Base-by-base conservation (phyloP, 495 filamentous ascomycete species). In the Xylaria nigripes region DNA sequence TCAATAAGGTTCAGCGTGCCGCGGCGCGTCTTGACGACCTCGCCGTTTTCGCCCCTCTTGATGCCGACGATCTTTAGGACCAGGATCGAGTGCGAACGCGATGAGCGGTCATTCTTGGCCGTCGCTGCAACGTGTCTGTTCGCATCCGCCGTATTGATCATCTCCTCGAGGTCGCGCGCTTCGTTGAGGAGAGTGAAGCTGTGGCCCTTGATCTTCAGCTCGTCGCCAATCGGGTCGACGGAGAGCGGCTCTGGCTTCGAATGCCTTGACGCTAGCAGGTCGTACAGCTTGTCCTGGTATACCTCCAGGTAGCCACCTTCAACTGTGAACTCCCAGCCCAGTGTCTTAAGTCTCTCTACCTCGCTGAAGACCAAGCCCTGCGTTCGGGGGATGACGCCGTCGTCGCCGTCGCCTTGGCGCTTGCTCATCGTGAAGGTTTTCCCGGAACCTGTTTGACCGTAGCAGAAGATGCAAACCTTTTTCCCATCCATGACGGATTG, bases 391-490 rank as follows among this genome's bases (percentile, higher is more conserved):
- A 99, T 99, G 85, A 99, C 96, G 55, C 93, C 93, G 63, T 97
- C 90, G 3, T 71, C 65, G 0, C 89, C 88, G 22, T 58, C 56
- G 40, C 56, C 56, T 2, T 48, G 43, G 34, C 55, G 47, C 34
- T 62, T 62, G 34, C 88, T 92, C 93, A 99, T 99, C 19, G 94
- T 97, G 62, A 84, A 86, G 0, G 93, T 98, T 75, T 98, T 98
- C 42, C 93, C 93, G 30, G 90, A 92, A 3, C 93, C 93, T 3
- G 93, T 98, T 66, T 99, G 93, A 32, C 93, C 93, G 66, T 99
- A 99, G 67, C 90, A 96, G 73, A 99, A 96, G 58, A 99, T 97
- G 70, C 92, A 96, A 30, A 99, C 93, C 64, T 99, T 99, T 70
- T 96, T 97, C 15, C 93, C 93, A 66, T 99, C 93, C 43, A 99